Evolutionary conservation across 2,329 filamentous ascomycete genomes (phyloP), one percentile per base, ranked within the genome.

Genomic region (Fusarium xyrophilum): DNA sequence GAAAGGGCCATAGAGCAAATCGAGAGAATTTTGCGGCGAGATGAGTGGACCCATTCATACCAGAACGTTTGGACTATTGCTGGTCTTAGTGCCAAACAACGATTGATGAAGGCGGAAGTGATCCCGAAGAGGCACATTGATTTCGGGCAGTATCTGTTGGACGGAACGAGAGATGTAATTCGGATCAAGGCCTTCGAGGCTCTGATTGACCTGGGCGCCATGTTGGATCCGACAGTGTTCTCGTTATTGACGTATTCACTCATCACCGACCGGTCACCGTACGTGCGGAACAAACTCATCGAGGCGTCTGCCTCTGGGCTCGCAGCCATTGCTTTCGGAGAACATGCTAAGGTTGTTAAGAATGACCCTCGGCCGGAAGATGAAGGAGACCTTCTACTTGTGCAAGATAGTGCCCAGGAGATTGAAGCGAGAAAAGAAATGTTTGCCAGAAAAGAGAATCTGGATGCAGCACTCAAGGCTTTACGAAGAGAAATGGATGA

Each of bases 41-140:
- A 91, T 73, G 88, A 91, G 74, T 91, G 89, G 84, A 87, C 87
- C 19, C 82, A 86, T 63, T 90, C 88, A 5, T 90, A 89, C 73
- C 88, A 90, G 63, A 91, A 91, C 65, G 83, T 89, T 56, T 88
- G 87, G 82, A 89, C 89, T 21, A 83, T 84, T 65, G 85, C 89
- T 21, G 86, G 86, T 7, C 77, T 91, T 43, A 84, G 88, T 58
- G 89, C 88, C 58, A 87, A 89, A 73, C 83, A 84, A 72, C 81
- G 80, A 40, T 78, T 91, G 53, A 90, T 90, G 88, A 89, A 89
- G 77, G 85, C 86, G 6, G 83, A 85, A 19, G 83, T 90, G 19
- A 88, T 90, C 35, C 82, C 84, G 2, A 75, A 79, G 33, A 80
- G 83, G 40, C 82, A 84, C 2, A 68, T 85, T 38, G 84, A 88